phyloP scores from a whole-genome alignment of 1,284 basidiomycete species.

The Microbotryum scabiosae region DNA sequence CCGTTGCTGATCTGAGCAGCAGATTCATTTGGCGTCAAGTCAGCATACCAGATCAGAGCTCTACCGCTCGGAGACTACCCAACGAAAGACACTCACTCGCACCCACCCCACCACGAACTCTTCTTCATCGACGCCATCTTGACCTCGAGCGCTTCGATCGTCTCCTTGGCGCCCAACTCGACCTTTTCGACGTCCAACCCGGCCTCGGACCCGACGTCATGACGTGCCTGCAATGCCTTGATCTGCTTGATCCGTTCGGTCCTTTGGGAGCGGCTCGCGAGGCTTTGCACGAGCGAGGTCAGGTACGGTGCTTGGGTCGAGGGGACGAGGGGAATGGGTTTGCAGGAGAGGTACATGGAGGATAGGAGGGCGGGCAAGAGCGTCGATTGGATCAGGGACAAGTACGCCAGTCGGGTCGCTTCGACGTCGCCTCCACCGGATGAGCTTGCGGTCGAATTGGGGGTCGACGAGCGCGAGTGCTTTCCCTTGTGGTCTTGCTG shows the following conservation, averaged over 20 bases:
- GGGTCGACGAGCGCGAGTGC: background rate
- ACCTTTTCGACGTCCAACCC: conserved; percentile 25
- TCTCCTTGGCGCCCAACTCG: conserved; percentile 22
- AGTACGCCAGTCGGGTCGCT: conserved; percentile 16
- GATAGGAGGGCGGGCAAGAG: conserved; percentile 24
- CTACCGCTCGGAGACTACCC: no score
- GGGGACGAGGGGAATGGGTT: conserved; percentile 6
- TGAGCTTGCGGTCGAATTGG: background rate
- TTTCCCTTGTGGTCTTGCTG: background rate
- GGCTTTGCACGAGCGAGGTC: background rate
- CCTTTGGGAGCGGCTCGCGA: conserved; percentile 3
- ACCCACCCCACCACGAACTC: conserved; percentile 14
- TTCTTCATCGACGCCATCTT: conserved; percentile 2
- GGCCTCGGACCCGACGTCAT: conserved; percentile 2
- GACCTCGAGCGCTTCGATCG: conserved; percentile 19
- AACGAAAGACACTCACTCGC: conserved; percentile 1
- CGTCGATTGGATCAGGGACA: conserved; percentile 17
- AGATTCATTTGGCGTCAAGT: no score
- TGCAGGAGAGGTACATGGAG: conserved; percentile 17
- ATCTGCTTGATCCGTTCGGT: conserved; percentile 11
- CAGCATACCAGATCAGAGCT: background rate
- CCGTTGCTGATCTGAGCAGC: conserved; percentile 1
- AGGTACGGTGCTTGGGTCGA: background rate
- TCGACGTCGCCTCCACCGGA: background rate
- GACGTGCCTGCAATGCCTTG: conserved; percentile 14